Conservation (phyloP, 148 eudicot genomes). For the Limonium bicolor region DNA sequence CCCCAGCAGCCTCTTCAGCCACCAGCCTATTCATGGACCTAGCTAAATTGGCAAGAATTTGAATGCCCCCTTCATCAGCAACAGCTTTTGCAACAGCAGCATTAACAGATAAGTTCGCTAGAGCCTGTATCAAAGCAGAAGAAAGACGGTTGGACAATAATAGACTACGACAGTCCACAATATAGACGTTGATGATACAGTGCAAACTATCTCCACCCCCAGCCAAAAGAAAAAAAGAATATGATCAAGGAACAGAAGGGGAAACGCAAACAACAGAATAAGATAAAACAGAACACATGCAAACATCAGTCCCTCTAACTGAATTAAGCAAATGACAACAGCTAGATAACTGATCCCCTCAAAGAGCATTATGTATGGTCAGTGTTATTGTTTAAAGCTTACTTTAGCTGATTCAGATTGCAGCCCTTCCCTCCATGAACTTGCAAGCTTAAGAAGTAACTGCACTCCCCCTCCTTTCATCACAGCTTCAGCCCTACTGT, state of each 20-base stretch:
- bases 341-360: too few relatives aligned
- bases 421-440: slow-evolving; percentile 89
- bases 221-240: too few relatives aligned
- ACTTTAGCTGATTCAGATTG: slow-evolving; percentile 97
- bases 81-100: slow-evolving; percentile 91
- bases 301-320: too few relatives aligned
- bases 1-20: slow-evolving; percentile 99
- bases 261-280: too few relatives aligned
- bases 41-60: slow-evolving; percentile 65
- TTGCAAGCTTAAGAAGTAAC: slow-evolving; percentile 66
- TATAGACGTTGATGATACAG: too few relatives aligned
- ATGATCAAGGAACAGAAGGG: too few relatives aligned
- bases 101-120: slow-evolving; percentile 95
- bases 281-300: too few relatives aligned
- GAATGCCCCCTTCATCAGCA: slow-evolving; percentile 89
- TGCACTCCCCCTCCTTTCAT: slow-evolving; percentile 81
- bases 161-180: background rate
- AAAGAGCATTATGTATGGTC: too few relatives aligned
- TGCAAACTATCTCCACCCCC: too few relatives aligned
- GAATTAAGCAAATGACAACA: too few relatives aligned
- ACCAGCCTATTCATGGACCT: slow-evolving; percentile 88
- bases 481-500: slow-evolving; percentile 84
- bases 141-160: too few relatives aligned
- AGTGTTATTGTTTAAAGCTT: too few relatives aligned
- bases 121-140: slow-evolving; percentile 82